Evolutionary conservation across 2,329 filamentous ascomycete species (phyloP).

Genomic region (Pseudogymnoascus sp.): DNA sequence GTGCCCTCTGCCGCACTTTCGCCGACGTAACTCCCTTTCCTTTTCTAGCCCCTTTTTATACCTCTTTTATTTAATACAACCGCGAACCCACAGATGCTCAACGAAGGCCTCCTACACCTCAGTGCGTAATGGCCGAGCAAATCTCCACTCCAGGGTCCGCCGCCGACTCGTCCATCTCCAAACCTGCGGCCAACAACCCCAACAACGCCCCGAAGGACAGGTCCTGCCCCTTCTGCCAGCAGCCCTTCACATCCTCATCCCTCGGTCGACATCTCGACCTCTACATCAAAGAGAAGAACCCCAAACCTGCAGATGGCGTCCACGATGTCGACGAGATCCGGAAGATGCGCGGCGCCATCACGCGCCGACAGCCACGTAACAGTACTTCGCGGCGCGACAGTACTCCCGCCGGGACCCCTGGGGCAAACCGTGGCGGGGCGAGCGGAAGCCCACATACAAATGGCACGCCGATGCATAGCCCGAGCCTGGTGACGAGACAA

Average conservation of each 20-base stretch:
- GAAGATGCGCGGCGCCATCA: constrained; percentile 75
- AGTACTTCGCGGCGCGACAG: constrained; percentile 48
- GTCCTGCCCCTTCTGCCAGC: constrained; percentile 77
- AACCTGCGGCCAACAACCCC: neutral
- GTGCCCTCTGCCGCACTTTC: neutral
- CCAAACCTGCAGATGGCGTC: constrained; percentile 74
- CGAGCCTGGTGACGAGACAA: neutral
- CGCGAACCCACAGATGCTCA: constrained; percentile 3
- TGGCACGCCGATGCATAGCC: constrained; percentile 15
- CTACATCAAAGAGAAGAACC: constrained; percentile 89
- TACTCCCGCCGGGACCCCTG: constrained; percentile 47
- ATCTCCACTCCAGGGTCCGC: constrained; percentile 29
- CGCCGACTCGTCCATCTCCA: constrained; percentile 24
- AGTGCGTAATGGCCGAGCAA: constrained; percentile 27
- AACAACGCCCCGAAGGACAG: constrained; percentile 60
- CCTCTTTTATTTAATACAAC: neutral
- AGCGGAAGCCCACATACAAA: constrained; percentile 2
- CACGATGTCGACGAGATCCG: constrained; percentile 86
- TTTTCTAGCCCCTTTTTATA: neutral
- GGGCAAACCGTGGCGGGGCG: constrained; percentile 26
- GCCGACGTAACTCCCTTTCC: neutral
- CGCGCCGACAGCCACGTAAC: constrained; percentile 68
- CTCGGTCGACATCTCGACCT: constrained; percentile 88
- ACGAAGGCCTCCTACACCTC: constrained; percentile 2
- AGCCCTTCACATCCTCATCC: constrained; percentile 87